Evolutionary conservation across 441 rosid species (phyloP).

Genomic region (Brassica hybrid): DNA sequence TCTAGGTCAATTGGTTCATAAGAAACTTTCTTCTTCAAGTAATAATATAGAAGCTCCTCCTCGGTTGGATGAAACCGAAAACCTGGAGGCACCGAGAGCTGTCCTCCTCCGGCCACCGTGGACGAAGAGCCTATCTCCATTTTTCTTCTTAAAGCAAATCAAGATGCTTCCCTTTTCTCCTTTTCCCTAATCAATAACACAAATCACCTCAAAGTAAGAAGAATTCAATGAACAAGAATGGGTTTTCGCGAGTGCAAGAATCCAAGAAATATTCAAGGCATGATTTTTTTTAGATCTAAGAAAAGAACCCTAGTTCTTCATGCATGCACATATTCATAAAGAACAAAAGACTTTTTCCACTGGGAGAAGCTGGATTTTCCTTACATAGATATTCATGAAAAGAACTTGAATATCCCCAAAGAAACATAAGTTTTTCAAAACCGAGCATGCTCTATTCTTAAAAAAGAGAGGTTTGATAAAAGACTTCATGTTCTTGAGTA

Average conservation of each 20-base stretch:
- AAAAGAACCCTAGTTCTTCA: conserved; percentile 33
- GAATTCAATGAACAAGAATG: background rate
- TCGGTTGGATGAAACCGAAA: conserved; percentile 79
- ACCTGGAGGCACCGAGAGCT: conserved; percentile 72
- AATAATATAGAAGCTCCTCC: conserved; percentile 75
- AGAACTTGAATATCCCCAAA: conserved; percentile 18
- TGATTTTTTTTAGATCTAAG: background rate
- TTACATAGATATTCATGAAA: conserved; percentile 14
- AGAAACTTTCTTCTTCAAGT: conserved; percentile 71
- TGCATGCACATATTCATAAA: conserved; percentile 36
- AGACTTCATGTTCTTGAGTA: conserved; percentile 35
- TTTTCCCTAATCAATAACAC: conserved; percentile 32
- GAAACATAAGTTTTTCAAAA: conserved; percentile 17
- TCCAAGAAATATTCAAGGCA: conserved; percentile 20
- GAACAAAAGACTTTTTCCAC: background rate
- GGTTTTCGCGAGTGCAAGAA: conserved; percentile 2
- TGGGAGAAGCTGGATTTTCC: conserved; percentile 15
- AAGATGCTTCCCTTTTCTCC: conserved; percentile 15
- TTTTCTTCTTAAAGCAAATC: conserved; percentile 10
- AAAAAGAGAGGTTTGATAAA: conserved; percentile 17
- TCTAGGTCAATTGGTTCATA: conserved; percentile 70
- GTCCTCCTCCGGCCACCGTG: conserved; percentile 60
- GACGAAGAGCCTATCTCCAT: conserved; percentile 51
- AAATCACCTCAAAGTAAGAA: background rate
- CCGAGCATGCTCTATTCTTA: conserved; percentile 12